Evolutionary conservation across 257 asterid genomes (phyloP).

Genomic region (Jacaranda mimosifolia): DNA sequence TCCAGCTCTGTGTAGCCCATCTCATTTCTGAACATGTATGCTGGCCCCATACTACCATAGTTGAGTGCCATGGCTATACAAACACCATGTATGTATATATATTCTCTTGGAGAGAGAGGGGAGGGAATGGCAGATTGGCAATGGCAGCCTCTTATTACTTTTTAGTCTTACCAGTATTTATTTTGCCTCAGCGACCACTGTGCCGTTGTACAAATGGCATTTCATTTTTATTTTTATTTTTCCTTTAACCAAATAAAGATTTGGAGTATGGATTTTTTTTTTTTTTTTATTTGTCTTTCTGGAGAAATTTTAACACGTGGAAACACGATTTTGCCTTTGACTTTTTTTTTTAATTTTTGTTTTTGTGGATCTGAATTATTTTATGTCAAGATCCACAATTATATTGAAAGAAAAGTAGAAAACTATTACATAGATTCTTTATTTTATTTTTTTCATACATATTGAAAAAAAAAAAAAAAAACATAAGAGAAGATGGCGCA

Average conservation of each 20-base stretch:
- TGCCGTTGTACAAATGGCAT: background rate
- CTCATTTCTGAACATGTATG: slow-evolving; percentile 44
- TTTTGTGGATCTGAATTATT: background rate
- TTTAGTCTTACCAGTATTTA: background rate
- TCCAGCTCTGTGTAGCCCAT: slow-evolving; percentile 60
- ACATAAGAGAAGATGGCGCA: background rate
- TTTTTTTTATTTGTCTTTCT: background rate
- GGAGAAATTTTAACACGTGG: slow-evolving; percentile 16
- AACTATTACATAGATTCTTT: too few species aligned
- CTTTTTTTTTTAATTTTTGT: background rate
- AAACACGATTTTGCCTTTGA: background rate
- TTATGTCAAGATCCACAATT: background rate
- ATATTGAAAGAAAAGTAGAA: too few species aligned
- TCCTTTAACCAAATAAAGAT: too few species aligned
- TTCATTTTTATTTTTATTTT: too few species aligned
- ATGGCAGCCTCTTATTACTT: background rate
- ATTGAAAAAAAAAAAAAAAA: too few species aligned
- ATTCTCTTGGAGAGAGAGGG: background rate
- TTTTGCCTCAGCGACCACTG: background rate
- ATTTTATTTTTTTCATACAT: too few species aligned
- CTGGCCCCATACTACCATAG: slow-evolving; percentile 35
- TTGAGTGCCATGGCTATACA: slow-evolving; percentile 37
- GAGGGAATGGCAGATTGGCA: background rate
- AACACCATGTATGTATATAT: slow-evolving; percentile 2
- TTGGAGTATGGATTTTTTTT: too few species aligned